Evolutionary conservation across 805 yeast species (phyloP), one percentile per base, ranked within the genome.

Genomic region (Yamadazyma sp.): DNA sequence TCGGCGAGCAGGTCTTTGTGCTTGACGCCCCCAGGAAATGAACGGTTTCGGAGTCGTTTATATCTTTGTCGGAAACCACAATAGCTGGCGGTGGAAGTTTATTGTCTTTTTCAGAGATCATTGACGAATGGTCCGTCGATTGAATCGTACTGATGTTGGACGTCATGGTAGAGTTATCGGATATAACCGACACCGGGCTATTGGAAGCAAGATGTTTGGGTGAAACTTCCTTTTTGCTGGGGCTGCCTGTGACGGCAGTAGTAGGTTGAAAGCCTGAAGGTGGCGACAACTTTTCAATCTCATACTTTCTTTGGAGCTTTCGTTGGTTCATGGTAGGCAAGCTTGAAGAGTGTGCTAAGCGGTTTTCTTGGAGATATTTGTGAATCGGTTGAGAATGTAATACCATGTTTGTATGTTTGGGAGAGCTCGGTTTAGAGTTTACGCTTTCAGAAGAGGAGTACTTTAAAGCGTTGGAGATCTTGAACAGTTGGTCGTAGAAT

Each of bases 381-480:
- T 35, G 38, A 14, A 15, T 22, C 3, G 28, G 27, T 14, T 35
- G 33, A 23, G 27, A 8, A 14, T 32, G 14, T 32, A 38, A 35
- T 17, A 41, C 13, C 23, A 32, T 6, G 22, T 15, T 33, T 3
- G 27, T 10, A 10, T 40, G 38, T 21, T 46, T 44, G 4, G 49
- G 49, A 4, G 46, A 42, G 34, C 44, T 46, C 6, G 57, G 38
- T 35, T 52, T 46, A n/a, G 47, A 33, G 29, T 54, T 49, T 7
- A 53, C 44, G 41, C 59, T 55, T 13, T 55, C 61, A 12, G 55
- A 46, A 15, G 55, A 47, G 11, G 60, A 53, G 3, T 44, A 37
- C 38, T 68, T 69, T 42, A 73, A 50, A 1, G 77, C 76, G 50
- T 60, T 67, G 1, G 72, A 62, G n/a, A 72, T 55, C 26, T 66